Base-by-base conservation (phyloP, 495 filamentous ascomycete genomes). In the Lophium mytilinum region DNA sequence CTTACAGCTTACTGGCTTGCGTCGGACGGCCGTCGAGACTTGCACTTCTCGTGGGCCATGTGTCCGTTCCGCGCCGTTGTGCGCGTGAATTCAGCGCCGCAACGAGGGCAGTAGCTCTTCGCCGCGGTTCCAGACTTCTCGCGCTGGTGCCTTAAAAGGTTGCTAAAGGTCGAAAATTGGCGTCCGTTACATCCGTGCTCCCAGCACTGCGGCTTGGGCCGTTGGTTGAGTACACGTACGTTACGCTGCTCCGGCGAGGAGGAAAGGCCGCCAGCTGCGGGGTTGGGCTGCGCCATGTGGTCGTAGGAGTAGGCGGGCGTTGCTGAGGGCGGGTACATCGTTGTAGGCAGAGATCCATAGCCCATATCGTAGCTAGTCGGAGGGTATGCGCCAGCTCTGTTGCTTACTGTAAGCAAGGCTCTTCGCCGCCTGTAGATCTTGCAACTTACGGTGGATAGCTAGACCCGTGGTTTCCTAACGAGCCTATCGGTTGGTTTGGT, bases 81-180 rank as follows among this genome's bases (percentile, higher is more conserved):
- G 47, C 90, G 77, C 14, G 90, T 96, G 57, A 96, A 96, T 54
- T 94, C 89, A 9, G 90, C 89, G 15, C 89, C 88, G 65, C 90
- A 96, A 55, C 88, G 82, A 14, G 88, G 89, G 61, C 90, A 96
- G 41, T 83, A 83, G 12, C 89, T 88, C 69, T 95, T 95, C 9
- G 86, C 75, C 37, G 91, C 89, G 15, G 87, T 88, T 9, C 90
- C 90, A 1, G 88, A 92, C 68, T 93, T 95, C 68, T 96, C 90
- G n/a, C 90, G 81, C 67, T 96, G 90, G 66, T 96, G 90, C 37
- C 90, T 80, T 5, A 96, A 77, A 0, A 96, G 80, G 68, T 96
- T 96, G 82, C 89, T 94, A 68, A 96, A 96, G 11, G 90, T 96
- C 1, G 89, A 94, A 68, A 96, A 96, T 63, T 93, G 86, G 14